Percentiles rank a stretch among this genome's conserved stretches.
Evolutionary conservation across 2,329 filamentous ascomycete genomes (phyloP).

Genomic region (Colletotrichum agaves): DNA sequence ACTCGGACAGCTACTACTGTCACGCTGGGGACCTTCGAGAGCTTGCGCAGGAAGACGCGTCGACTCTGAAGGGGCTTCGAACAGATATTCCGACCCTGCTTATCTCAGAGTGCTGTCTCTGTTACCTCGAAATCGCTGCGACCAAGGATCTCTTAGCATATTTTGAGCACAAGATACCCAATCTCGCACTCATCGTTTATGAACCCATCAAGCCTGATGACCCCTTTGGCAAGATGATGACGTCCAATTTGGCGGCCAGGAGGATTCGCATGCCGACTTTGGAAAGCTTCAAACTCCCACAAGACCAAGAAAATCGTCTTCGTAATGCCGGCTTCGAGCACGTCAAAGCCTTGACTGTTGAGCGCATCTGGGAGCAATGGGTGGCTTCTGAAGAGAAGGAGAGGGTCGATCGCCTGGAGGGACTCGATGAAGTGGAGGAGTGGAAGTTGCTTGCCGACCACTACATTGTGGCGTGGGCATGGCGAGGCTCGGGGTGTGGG

Average conservation of each 20-base stretch:
- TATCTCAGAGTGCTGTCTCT: slow-evolving; percentile 94
- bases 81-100: slow-evolving; percentile 79
- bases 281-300: slow-evolving; percentile 73
- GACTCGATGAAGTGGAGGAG: slow-evolving; percentile 95
- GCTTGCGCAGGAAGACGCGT: slow-evolving; percentile 51
- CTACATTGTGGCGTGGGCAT: slow-evolving; percentile 92
- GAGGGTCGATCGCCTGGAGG: slow-evolving; percentile 81
- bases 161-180: slow-evolving; percentile 65
- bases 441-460: slow-evolving; percentile 88
- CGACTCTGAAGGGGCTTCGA: slow-evolving; percentile 54
- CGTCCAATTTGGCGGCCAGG: slow-evolving; percentile 84
- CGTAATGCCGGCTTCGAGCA: slow-evolving; percentile 70
- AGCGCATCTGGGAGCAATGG: slow-evolving; percentile 81
- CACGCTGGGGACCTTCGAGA: slow-evolving; percentile 78
- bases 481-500: slow-evolving; percentile 64
- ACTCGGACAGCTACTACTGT: slow-evolving; percentile 60
- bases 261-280: slow-evolving; percentile 88
- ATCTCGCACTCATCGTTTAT: slow-evolving; percentile 77
- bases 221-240: slow-evolving; percentile 91
- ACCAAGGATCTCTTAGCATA: slow-evolving; percentile 73
- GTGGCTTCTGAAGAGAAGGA: slow-evolving; percentile 77
- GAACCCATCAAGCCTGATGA: slow-evolving; percentile 88
- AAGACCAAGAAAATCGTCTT: slow-evolving; percentile 76
- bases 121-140: slow-evolving; percentile 78
- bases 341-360: slow-evolving; percentile 57